Conservation (phyloP, 495 filamentous ascomycete species). For the Aspergillus ellipticus region DNA sequence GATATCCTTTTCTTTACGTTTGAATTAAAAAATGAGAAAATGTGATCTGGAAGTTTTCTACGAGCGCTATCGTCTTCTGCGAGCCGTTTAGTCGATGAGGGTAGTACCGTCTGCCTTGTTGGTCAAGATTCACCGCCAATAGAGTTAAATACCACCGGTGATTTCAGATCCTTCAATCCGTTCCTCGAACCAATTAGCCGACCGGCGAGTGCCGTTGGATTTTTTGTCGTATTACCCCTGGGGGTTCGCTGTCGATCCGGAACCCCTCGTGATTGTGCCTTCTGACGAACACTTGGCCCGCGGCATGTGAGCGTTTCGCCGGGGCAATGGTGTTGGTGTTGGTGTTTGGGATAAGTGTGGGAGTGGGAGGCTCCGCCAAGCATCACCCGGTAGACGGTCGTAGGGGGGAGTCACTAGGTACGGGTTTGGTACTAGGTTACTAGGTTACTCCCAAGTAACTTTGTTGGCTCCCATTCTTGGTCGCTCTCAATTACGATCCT, state of each 20-base stretch:
- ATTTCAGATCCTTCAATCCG: slow-evolving; percentile 13
- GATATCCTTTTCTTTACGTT: slow-evolving; percentile 45
- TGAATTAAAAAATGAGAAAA: slow-evolving; percentile 45
- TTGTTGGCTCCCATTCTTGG: not conserved
- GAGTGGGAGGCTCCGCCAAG: slow-evolving; percentile 1
- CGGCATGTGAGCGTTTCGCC: slow-evolving; percentile 11
- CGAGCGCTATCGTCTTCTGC: slow-evolving; percentile 17
- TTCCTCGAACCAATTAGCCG: not conserved
- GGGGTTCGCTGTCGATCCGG: not conserved
- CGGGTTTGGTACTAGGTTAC: not conserved
- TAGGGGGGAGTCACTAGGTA: not conserved
- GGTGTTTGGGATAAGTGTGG: not conserved
- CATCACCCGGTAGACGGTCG: not conserved
- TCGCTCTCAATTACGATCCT: not conserved
- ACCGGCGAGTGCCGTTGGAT: not conserved
- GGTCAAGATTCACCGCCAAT: slow-evolving; percentile 10
- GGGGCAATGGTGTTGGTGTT: not conserved
- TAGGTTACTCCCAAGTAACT: too few relatives aligned
- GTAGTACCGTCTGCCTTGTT: slow-evolving; percentile 11
- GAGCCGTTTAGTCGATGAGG: slow-evolving; percentile 14
- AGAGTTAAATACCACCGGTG: slow-evolving; percentile 22
- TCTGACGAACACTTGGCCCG: slow-evolving; percentile 10
- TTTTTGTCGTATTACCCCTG: slow-evolving; percentile 1
- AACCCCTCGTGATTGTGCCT: slow-evolving; percentile 13
- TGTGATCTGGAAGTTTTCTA: slow-evolving; percentile 32